Base-by-base conservation (phyloP, 495 filamentous ascomycete genomes). In the Penicillium atrosanguineum region DNA sequence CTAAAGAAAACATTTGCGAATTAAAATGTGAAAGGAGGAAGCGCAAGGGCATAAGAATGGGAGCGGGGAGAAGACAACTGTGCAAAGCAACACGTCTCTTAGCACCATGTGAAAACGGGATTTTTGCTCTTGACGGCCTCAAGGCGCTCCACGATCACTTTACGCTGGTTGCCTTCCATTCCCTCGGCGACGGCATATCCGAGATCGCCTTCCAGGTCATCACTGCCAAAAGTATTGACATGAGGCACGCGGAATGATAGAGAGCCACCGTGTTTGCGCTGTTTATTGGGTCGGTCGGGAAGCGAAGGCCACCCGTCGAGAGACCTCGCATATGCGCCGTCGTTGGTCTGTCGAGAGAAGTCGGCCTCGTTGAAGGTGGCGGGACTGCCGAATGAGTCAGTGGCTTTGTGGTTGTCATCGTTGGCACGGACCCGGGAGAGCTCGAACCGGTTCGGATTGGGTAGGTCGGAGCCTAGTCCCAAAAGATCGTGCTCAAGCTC, bases 61-160 rank as follows among this genome's bases (percentile, higher is more conserved):
- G 12, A 42, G 31, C 44, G 49, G 36, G 23, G 12, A 45, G 41
- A 25, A 52, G 29, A 51, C 11, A 29, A 38, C 18, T 31, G 38
- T 9, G 37, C 7, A 18, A 46, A 38, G 12, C n/a, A 14, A 38
- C 3, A 6, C 18, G 34, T 16, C n/a, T 43, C 36, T 80, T 75
- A 97, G 80, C 95, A 98, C 90, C 94, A 98, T 37, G 89, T 96
- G 72, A 98, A 98, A 14, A 98, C 90, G 15, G 94, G 94, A 68
- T 95, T 94, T 69, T 87, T 89, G 69, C 84, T 87, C 77, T 97
- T 97, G 28, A 98, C 93, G 44, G 91, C 87, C 76, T 97, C 94
- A 48, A 98, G 66, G 61, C 94, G 76, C 75, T 98, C 94, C 37
- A 97, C 93, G 77, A 97, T 97, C 38, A 98, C 95, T 71, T 91